Evolutionary conservation across 768 basidiomycete species (phyloP), one percentile per base, ranked within the genome.

Genomic region (Trametes coccinea): DNA sequence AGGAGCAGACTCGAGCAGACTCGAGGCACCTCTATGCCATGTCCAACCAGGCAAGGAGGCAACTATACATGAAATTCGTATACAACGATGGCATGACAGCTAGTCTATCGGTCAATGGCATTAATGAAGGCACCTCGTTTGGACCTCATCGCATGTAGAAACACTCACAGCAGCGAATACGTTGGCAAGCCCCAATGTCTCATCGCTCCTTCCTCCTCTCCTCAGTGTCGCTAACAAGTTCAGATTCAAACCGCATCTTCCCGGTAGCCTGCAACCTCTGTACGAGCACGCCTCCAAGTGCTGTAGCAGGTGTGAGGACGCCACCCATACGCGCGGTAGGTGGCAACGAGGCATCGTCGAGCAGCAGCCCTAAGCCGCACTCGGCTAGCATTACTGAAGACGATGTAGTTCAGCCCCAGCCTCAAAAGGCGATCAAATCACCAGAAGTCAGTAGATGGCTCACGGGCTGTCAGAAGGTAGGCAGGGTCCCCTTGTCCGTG

Each of bases 281-380:
- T 37, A 94, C 76, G 39, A 95, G 72, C 5, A 85, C 83, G 61
- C 90, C 85, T 13, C 94, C 95, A 59, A 96, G 81, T 1, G 91
- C 95, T 4, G 84, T 85, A 73, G 88, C 84, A 0, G 95, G 88
- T 1, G 95, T 98, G 51, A 97, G 77, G 2, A 95, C 74, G 1
- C 95, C 95, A 10, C 94, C 95, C 47, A 78, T 72, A 50, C 76
- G 78, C 3, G 82, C 87, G 6, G 87, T 71, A 0, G 77, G 65
- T 0, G 92, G 83, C 2, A 94, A 81, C 5, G 76, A 71, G 13
- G 75, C 78, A 16, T 82, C 76, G 33, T 84, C 79, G 2, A 90
- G 75, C n/a, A 88, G 77, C 52, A 95, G 76, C 14, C 82, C 81
- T 11, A 98, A 79, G 0, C 92, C 95, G 16, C 83, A 84, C 75